Evolutionary conservation across 176 grass and related monocot species (phyloP), one percentile per base, ranked within the genome.

Genomic region (Cenchrus fungigraminus): DNA sequence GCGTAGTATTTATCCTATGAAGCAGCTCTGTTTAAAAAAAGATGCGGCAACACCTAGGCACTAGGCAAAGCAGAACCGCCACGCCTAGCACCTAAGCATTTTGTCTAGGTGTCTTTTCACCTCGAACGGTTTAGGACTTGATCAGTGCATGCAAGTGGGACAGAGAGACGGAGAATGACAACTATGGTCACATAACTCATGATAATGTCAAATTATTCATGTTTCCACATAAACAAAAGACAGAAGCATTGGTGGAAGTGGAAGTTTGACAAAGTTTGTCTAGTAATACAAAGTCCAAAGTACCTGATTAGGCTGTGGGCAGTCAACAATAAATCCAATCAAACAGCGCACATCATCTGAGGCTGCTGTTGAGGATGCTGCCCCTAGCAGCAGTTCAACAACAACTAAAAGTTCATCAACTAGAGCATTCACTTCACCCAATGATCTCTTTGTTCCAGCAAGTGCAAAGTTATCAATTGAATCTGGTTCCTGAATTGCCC

Each of bases 281-380:
- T 57, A 86, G 75, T 76, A 86, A 83, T 68, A 37, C 50, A 12
- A 69, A 65, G 65, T 45, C 59, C 29, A 55, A 89, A 61, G 67
- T 90, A 98, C 96, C 96, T 98, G 96, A 91, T 95, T 98, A 87
- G 93, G 93, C 63, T 98, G 96, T 81, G 91, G 96, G 65, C 96
- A 98, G 65, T 98, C 96, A 76, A 95, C 85, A 85, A 98, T 49
- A 90, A 98, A 98, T 77, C 96, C 91, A 78, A 98, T 94, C 83
- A 98, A 94, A 85, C 87, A 92, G 57, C 87, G 87, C 37, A 98
- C 85, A 91, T 98, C 96, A 76, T 90, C 89, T 71, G 86, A 80
- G 61, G 86, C 91, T 7, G 87, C 76, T 86, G 88, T 77, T 88
- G 93, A 84, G 83, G 96, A 86, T 50, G 86, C 83, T 85, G 96